Evolutionary conservation across 306 rosid genomes (phyloP).

Genomic region (Quercus gilva): DNA sequence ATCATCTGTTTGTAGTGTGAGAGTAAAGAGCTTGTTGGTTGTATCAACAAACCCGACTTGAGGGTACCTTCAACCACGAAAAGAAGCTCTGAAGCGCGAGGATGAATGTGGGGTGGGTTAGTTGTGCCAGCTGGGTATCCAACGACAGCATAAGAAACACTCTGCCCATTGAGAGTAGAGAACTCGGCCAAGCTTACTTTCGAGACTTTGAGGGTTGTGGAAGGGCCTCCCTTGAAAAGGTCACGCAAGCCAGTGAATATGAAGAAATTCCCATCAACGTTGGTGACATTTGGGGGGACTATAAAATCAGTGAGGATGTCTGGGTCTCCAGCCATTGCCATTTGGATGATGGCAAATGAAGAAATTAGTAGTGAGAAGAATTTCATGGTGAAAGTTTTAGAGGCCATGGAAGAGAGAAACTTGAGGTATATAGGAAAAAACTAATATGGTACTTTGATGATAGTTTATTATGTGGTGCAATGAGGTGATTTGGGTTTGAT

Average conservation of each 20-base stretch:
- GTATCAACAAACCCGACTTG: too few species aligned
- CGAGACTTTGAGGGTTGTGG: slow-evolving; percentile 24
- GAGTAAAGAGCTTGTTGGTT: too few species aligned
- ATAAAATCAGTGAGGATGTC: slow-evolving; percentile 43
- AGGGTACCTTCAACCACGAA: slow-evolving; percentile 22
- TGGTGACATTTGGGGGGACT: slow-evolving; percentile 12
- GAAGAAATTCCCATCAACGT: slow-evolving; percentile 41
- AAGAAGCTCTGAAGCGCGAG: slow-evolving; percentile 10
- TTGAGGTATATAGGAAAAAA: neutral
- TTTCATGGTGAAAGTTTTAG: too few species aligned
- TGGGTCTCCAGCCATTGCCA: slow-evolving; percentile 39
- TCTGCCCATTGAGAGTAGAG: slow-evolving; percentile 37
- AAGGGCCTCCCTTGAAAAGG: neutral
- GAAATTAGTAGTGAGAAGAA: neutral
- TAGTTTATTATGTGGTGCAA: too few species aligned
- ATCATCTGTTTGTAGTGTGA: too few species aligned
- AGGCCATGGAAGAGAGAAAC: neutral
- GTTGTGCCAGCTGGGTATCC: slow-evolving; percentile 24
- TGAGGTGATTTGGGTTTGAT: too few species aligned
- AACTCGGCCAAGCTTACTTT: slow-evolving; percentile 44
- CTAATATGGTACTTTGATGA: neutral
- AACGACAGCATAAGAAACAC: slow-evolving; percentile 5
- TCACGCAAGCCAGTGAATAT: slow-evolving; percentile 37
- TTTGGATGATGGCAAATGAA: slow-evolving; percentile 18
- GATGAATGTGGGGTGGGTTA: slow-evolving; percentile 36